Evolutionary conservation across 495 filamentous ascomycete genomes (phyloP).

Genomic region (Sporormia fimetaria): DNA sequence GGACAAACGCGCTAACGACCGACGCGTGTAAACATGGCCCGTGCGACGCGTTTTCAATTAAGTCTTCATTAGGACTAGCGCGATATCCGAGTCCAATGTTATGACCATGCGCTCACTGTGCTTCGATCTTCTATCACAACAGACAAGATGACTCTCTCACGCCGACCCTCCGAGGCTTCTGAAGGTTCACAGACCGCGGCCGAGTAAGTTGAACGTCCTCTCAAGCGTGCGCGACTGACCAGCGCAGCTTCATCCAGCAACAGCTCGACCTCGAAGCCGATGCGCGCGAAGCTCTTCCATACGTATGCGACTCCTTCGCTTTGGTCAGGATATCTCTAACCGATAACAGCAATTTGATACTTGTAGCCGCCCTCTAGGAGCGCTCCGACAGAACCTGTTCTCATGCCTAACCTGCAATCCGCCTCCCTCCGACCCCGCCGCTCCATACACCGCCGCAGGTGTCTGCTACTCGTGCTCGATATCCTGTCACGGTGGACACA

Average conservation of each 20-base stretch:
- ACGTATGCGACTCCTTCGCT: slow-evolving; percentile 41
- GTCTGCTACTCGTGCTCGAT: slow-evolving; percentile 97
- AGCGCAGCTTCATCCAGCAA: slow-evolving; percentile 64
- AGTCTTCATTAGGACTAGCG: no score
- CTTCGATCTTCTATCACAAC: slow-evolving; percentile 1
- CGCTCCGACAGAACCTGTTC: slow-evolving; percentile 76
- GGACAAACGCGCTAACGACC: no score
- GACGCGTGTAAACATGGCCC: no score
- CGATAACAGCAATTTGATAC: slow-evolving; percentile 65
- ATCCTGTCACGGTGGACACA: slow-evolving; percentile 90
- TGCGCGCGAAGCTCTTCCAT: slow-evolving; percentile 87
- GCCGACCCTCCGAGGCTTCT: slow-evolving; percentile 47
- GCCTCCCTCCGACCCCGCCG: slow-evolving; percentile 47
- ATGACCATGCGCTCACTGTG: no score
- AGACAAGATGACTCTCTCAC: slow-evolving; percentile 20
- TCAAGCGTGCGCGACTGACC: background rate
- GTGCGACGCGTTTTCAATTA: no score
- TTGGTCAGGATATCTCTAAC: slow-evolving; percentile 6
- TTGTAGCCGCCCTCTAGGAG: slow-evolving; percentile 78
- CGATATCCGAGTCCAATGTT: no score
- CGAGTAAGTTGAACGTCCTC: slow-evolving; percentile 42
- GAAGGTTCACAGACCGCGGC: slow-evolving; percentile 73
- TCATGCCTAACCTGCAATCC: slow-evolving; percentile 91
- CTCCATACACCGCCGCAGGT: slow-evolving; percentile 61
- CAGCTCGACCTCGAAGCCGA: slow-evolving; percentile 89